These are phyloP conservation scores for Vaucheria bursata DNA, from an alignment of 352 stramenopile species.

Conservation along the genomic window DNA sequence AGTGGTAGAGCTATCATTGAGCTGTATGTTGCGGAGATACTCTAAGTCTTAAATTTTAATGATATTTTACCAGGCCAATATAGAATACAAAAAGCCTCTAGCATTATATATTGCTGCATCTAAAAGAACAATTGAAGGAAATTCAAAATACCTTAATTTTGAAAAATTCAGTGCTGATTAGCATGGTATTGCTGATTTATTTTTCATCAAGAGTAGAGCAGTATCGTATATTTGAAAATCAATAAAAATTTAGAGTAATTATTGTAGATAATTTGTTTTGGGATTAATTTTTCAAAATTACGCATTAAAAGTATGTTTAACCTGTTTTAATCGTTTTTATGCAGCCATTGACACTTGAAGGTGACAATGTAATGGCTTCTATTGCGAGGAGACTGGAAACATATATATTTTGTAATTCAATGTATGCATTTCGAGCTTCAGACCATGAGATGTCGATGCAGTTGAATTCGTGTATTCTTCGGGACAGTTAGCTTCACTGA, in stretches of 20 bases:
- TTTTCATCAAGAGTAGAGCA: not conserved
- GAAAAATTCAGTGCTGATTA: not conserved
- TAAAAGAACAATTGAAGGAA: too few species aligned
- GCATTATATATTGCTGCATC: too few species aligned
- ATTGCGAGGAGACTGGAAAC: constrained; percentile 32
- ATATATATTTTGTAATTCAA: constrained; percentile 13
- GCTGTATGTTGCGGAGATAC: too few species aligned
- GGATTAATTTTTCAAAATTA: not conserved
- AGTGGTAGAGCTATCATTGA: too few species aligned
- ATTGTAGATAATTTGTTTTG: not conserved
- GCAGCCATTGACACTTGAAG: constrained; percentile 30
- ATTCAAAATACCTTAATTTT: not conserved
- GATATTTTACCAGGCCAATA: too few species aligned
- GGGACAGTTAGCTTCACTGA: too few species aligned
- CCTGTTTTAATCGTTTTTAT: not conserved
- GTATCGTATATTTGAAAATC: not conserved
- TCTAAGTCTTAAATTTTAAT: too few species aligned
- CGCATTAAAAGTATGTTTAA: not conserved
- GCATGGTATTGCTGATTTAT: not conserved
- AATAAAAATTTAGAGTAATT: not conserved
- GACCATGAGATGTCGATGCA: too few species aligned
- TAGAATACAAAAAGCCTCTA: too few species aligned
- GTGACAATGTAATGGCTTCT: constrained; percentile 27
- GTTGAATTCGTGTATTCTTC: too few species aligned
- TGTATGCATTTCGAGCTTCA: too few species aligned